These are phyloP conservation scores for Podila horticola DNA, from an alignment of 192 early-diverging fungal species.

Conservation along the genomic window DNA sequence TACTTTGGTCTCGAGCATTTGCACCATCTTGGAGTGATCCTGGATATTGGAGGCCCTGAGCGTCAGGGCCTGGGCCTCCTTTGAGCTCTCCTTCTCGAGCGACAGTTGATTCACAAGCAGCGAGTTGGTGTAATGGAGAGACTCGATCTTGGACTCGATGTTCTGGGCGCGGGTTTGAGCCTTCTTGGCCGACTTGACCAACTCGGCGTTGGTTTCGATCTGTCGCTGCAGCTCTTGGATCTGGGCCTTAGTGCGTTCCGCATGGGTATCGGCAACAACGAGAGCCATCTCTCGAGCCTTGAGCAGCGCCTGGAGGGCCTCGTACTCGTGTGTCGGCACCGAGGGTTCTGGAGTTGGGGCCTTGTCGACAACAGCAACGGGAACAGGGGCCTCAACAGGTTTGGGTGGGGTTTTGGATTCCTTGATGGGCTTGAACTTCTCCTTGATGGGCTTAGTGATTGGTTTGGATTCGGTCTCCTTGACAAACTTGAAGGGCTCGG, in stretches of 20 bases:
- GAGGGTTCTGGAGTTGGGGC: neutral
- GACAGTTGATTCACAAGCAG: constrained; percentile 41
- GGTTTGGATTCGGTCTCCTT: neutral
- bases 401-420: neutral
- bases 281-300: constrained; percentile 10
- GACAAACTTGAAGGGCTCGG: constrained; percentile 2
- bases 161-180: constrained; percentile 14
- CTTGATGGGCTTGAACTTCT: neutral
- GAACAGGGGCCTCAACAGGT: neutral
- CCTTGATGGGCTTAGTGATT: neutral
- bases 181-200: constrained; percentile 22
- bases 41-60: neutral
- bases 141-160: constrained; percentile 37
- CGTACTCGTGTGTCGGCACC: neutral
- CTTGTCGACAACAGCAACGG: neutral
- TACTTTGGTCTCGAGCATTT: constrained; percentile 3
- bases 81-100: constrained; percentile 42
- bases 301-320: constrained; percentile 6
- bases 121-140: constrained; percentile 51
- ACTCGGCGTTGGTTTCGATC: constrained; percentile 7
- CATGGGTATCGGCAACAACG: neutral
- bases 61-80: constrained; percentile 12
- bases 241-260: constrained; percentile 1
- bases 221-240: constrained; percentile 22
- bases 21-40: neutral